Conservation (phyloP, 441 rosid species). For the Aquilaria agallochum region DNA sequence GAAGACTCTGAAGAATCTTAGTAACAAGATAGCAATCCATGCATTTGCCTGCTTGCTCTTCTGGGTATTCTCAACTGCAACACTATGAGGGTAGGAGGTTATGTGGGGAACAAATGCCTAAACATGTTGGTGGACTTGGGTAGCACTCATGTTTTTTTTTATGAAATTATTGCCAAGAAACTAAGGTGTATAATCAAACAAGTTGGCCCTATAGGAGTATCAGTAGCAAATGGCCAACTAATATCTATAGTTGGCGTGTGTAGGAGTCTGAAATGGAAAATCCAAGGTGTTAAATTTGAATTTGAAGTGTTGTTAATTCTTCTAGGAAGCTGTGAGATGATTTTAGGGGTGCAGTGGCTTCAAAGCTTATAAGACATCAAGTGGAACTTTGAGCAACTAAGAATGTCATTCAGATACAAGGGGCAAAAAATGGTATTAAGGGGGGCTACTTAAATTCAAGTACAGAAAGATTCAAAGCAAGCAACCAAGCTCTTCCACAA, state of each 20-base stretch:
- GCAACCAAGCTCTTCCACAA: background rate
- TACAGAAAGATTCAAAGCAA: background rate
- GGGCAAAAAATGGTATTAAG: background rate
- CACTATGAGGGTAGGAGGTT: too few relatives aligned
- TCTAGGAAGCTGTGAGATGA: background rate
- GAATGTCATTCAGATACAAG: background rate
- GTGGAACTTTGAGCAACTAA: background rate
- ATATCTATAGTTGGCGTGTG: background rate
- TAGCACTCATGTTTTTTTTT: background rate
- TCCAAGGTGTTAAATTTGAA: background rate
- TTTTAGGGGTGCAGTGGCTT: background rate
- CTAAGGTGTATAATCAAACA: background rate
- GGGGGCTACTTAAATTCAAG: background rate
- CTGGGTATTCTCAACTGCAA: too few relatives aligned
- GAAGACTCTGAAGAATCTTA: too few relatives aligned
- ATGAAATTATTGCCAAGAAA: background rate
- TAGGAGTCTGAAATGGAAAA: background rate
- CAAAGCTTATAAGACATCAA: background rate
- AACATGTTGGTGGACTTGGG: too few relatives aligned
- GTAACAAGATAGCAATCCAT: too few relatives aligned
- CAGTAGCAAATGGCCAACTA: background rate
- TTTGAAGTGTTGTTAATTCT: background rate
- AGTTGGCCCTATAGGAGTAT: background rate
- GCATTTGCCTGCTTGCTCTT: too few relatives aligned
- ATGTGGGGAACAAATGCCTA: too few relatives aligned